A percentile compares a stretch with the other conserved stretches of the same genome.
Evolutionary conservation across 441 rosid genomes (phyloP).

Genomic region (Adansonia grandidieri): DNA sequence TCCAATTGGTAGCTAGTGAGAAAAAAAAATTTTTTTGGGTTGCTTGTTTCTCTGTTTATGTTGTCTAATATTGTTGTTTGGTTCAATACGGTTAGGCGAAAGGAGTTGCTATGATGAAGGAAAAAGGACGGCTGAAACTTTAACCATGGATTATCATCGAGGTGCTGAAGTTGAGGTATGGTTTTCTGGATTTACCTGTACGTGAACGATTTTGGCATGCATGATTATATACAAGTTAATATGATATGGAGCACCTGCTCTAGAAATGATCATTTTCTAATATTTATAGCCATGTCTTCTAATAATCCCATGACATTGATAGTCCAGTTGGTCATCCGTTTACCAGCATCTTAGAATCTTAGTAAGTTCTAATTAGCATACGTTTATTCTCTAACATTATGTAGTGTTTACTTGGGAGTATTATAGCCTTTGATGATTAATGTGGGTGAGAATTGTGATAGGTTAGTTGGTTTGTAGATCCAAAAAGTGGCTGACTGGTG

Average conservation of each 20-base stretch:
- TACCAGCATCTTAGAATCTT: neutral
- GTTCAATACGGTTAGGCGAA: conserved; percentile 55
- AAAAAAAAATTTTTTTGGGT: no score
- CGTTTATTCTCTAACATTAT: neutral
- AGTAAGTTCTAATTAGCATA: neutral
- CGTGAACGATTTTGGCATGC: neutral
- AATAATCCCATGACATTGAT: neutral
- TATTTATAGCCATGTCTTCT: neutral
- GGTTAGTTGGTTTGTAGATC: neutral
- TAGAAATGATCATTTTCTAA: conserved; percentile 5
- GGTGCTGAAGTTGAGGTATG: conserved; percentile 92
- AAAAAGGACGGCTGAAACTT: conserved; percentile 88
- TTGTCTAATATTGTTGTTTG: conserved; percentile 14
- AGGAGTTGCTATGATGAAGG: conserved; percentile 99
- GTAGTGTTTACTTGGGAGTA: neutral
- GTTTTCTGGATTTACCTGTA: conserved; percentile 14
- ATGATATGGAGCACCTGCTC: neutral
- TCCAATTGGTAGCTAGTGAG: conserved; percentile 92
- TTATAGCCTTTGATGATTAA: neutral
- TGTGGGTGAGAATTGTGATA: neutral
- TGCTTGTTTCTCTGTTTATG: conserved; percentile 3
- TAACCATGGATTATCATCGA: conserved; percentile 91
- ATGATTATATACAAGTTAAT: neutral
- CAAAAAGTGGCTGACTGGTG: neutral
- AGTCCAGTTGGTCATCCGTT: neutral